Base-by-base conservation (phyloP, 2,329 filamentous ascomycete species). In the Calonectria pteridis region DNA sequence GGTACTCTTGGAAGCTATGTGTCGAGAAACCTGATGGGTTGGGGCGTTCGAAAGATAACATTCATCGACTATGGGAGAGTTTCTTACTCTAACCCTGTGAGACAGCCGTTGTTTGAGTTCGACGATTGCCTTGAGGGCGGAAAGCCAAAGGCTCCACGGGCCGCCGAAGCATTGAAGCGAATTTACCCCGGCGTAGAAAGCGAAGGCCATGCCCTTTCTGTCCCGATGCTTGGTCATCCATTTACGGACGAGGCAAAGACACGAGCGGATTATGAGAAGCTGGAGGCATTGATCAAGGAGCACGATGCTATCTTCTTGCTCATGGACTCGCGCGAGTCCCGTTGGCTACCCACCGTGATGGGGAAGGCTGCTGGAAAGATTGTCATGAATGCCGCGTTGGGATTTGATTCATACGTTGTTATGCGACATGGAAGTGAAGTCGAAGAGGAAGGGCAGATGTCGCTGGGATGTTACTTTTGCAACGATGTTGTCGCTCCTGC, bases 261-360 rank as follows among this genome's bases (percentile, higher is more conserved):
- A 1, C 92, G 92, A 77, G 86, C 85, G 7, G 94, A 98, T 65
- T 98, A 94, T 79, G 92, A 95, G 71, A 92, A 91, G 75, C 87
- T 99, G 5, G 90, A 94, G 80, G 84, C 88, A 63, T 87, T 99
- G 18, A 93, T 99, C 69, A 90, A 95, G 63, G 91, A 93, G 31
- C 97, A 99, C 81, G 97, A 99, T 82, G 96, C 91, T 23, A 93
- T 99, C 31, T 99, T 99, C 83, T 88, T 99, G n/a, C 90, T 99
- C 6, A 98, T 98, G 95, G 96, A 98, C 80, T 98, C 95, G 13
- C 89, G 97, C 75, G 97, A 99, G 85, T 97, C 95, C 59, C 90
- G 97, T 77, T 99, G 97, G 97, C 88, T 99, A 50, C 97, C 97
- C 1, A 98, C 96, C 0, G 92, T 99, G 20, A 98, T 99, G 93